Percentiles rank a stretch among this genome's conserved stretches.
These are phyloP conservation scores for Sarocladiaceae sp. DNA, from an alignment of 2,329 filamentous ascomycete species.

Conservation along the genomic window DNA sequence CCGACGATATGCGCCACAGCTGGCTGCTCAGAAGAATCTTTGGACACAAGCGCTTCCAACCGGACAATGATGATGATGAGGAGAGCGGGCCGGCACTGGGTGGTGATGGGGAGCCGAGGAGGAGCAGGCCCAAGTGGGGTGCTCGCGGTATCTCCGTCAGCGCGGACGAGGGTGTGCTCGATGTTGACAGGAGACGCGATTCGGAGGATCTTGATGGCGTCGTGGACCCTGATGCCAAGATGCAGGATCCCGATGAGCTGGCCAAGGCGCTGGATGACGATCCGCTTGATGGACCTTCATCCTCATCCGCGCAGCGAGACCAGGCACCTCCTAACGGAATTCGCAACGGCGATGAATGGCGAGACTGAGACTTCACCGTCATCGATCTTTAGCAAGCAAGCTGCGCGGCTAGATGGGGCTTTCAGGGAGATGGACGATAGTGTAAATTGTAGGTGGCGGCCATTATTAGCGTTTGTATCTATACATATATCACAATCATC, in stretches of 20 bases:
- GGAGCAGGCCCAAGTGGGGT: slow-evolving; percentile 51
- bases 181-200: slow-evolving; percentile 32
- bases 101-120: slow-evolving; percentile 20
- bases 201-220: slow-evolving; percentile 35
- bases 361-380: too few species aligned
- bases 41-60: slow-evolving; percentile 42
- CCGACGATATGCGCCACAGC: slow-evolving; percentile 77
- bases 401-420: background rate
- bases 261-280: slow-evolving; percentile 54
- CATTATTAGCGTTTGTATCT: slow-evolving; percentile 6
- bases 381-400: too few species aligned
- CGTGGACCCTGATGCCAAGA: slow-evolving; percentile 57
- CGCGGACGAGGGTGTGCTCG: slow-evolving; percentile 55
- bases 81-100: slow-evolving; percentile 49
- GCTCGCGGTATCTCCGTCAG: slow-evolving; percentile 59
- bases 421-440: background rate
- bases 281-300: slow-evolving; percentile 4
- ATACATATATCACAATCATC: background rate
- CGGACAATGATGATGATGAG: slow-evolving; percentile 53
- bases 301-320: slow-evolving; percentile 13
- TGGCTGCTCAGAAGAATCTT: slow-evolving; percentile 79
- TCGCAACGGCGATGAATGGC: slow-evolving; percentile 42
- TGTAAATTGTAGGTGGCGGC: slow-evolving; percentile 4
- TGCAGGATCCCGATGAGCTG: slow-evolving; percentile 61
- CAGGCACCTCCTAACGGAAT: slow-evolving; percentile 31